Evolutionary conservation across 192 early-diverging fungal species (phyloP).

Genomic region (Mortierella alpina): DNA sequence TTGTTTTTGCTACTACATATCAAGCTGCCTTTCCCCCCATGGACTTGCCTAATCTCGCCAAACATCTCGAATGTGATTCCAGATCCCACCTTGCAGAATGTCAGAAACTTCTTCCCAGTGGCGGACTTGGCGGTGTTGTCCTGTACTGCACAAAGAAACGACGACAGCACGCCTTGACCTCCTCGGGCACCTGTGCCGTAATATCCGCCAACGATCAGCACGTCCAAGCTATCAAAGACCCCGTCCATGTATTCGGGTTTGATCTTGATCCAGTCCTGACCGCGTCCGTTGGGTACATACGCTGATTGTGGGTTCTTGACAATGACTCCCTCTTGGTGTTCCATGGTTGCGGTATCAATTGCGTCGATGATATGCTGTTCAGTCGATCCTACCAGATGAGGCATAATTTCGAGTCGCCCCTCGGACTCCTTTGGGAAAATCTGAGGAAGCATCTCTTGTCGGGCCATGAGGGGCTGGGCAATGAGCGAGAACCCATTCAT

Average conservation of each 20-base stretch:
- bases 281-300: constrained; percentile 66
- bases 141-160: constrained; percentile 34
- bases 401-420: constrained; percentile 68
- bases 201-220: constrained; percentile 73
- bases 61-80: constrained; percentile 74
- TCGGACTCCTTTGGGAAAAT: constrained; percentile 62
- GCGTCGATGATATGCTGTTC: constrained; percentile 70
- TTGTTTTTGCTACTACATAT: background rate
- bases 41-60: constrained; percentile 68
- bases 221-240: constrained; percentile 77
- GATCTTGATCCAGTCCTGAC: constrained; percentile 77
- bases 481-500: constrained; percentile 72
- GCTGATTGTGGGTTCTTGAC: constrained; percentile 73
- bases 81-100: constrained; percentile 78
- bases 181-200: constrained; percentile 72
- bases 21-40: background rate
- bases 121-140: constrained; percentile 26
- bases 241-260: constrained; percentile 83
- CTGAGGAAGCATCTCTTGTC: constrained; percentile 61
- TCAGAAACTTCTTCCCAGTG: constrained; percentile 51
- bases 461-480: constrained; percentile 65
- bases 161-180: constrained; percentile 59
- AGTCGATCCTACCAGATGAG: constrained; percentile 59
- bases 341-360: constrained; percentile 67
- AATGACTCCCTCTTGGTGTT: constrained; percentile 70